Evolutionary conservation across 305 asterid species (phyloP), one percentile per base, ranked within the genome.

Genomic region (Petunia hybrid): DNA sequence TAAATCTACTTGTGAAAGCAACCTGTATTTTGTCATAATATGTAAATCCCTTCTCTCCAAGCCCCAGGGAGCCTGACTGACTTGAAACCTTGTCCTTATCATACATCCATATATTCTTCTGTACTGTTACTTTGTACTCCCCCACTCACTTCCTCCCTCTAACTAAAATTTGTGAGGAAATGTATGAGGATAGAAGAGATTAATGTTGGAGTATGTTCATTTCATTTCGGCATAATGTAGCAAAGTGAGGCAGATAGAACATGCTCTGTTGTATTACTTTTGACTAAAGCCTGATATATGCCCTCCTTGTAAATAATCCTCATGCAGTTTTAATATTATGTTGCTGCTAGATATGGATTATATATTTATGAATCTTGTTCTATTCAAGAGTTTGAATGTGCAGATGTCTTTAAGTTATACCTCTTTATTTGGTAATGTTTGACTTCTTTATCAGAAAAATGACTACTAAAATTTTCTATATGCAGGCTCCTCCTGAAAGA

Each of bases 401-500:
- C 61, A 42, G 81, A 42, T 77, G 61, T 77, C 46, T n/a, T 77
- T 43, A 1, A 64, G 39, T 48, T 78, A 36, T 51, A 73, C 59
- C 41, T 43, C 59, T 45, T 69, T 51, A 5, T 43, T 77, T 16
- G 8, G 6, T 36, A 53, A 65, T 46, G 66, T 56, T 36, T 79
- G 55, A 22, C 55, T 38, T 81, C 42, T 64, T 82, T 57, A 8
- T n/a, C 9, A 12, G 66, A 63, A 1, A 1, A 68, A 16, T 56
- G 46, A 53, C 73, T 13, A 45, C 31, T 10, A 16, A 51, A 39
- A 3, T 56, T 45, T n/a, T 43, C 12, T n/a, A n/a, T n/a, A 55
- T 43, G 31, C 71, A 87, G 90, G 90, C 89, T 69, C 89, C 91
- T 69, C 82, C 86, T 0, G 89, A 86, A 68, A 84, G 83, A 85